Evolutionary conservation across 2,329 filamentous ascomycete genomes (phyloP).

Genomic region (Monosporascus cannonballus): DNA sequence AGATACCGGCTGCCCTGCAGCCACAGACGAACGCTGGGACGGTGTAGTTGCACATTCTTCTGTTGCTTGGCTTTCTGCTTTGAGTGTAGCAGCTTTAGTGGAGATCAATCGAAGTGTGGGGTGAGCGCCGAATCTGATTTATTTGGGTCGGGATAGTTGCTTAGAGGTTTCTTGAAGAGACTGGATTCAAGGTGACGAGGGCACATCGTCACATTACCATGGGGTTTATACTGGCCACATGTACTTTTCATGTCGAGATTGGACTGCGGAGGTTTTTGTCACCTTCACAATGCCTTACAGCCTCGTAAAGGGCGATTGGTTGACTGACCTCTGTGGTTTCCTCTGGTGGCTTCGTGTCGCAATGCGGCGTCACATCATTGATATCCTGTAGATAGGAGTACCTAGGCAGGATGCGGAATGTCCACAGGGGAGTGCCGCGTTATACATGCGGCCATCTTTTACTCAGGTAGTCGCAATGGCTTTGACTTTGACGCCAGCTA

Average conservation of each 20-base stretch:
- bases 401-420: no score
- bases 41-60: conserved; percentile 13
- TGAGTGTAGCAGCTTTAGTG: not conserved
- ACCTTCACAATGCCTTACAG: not conserved
- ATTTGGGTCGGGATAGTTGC: not conserved
- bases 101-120: not conserved
- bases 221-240: not conserved
- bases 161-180: not conserved
- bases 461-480: no score
- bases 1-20: conserved; percentile 9
- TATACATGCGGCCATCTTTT: no score
- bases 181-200: not conserved
- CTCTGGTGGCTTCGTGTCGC: not conserved
- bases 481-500: no score
- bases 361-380: not conserved
- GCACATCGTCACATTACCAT: not conserved
- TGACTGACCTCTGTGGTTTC: not conserved
- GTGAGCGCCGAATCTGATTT: not conserved
- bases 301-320: not conserved
- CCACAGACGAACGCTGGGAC: conserved; percentile 14
- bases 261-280: not conserved
- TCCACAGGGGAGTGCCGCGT: no score
- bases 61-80: not conserved
- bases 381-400: no score
- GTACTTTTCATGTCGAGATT: not conserved